These are phyloP conservation scores for Sistotremastrum niveocremeum DNA, from an alignment of 768 basidiomycete species.

Conservation along the genomic window DNA sequence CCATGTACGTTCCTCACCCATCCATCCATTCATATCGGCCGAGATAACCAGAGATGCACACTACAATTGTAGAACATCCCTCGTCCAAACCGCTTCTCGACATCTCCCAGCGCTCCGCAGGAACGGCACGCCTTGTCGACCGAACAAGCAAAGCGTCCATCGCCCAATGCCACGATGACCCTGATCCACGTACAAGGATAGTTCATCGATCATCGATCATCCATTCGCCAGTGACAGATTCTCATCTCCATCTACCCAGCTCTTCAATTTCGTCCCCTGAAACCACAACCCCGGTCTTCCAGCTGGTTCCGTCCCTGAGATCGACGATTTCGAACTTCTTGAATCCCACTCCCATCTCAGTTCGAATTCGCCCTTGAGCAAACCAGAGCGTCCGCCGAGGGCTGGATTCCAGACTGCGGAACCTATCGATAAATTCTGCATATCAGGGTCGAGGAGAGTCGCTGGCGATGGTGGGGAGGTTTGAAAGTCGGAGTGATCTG, in stretches of 20 bases:
- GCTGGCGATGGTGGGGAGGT: not conserved
- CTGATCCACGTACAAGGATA: too few relatives aligned
- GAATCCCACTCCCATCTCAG: conserved; percentile 47
- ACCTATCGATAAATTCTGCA: conserved; percentile 19
- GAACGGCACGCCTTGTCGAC: too few relatives aligned
- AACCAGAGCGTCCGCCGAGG: conserved; percentile 35
- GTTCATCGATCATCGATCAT: too few relatives aligned
- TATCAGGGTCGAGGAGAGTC: not conserved
- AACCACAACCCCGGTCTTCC: conserved; percentile 34
- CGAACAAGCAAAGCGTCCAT: too few relatives aligned
- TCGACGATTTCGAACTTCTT: not conserved
- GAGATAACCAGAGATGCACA: too few relatives aligned
- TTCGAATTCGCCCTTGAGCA: conserved; percentile 49
- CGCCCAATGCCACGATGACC: too few relatives aligned
- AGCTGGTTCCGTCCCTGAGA: not conserved
- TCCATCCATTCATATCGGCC: too few relatives aligned
- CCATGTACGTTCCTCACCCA: too few relatives aligned
- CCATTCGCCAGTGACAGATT: too few relatives aligned
- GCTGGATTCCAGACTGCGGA: conserved; percentile 60
- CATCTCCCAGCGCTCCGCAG: too few relatives aligned
- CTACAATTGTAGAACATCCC: too few relatives aligned
- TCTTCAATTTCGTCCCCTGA: conserved; percentile 14
- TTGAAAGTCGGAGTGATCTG: conserved; percentile 13
- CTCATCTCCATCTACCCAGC: conserved; percentile 7
- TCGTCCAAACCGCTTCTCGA: too few relatives aligned